Percentiles rank a stretch among this genome's conserved stretches.
phyloP scores from a whole-genome alignment of 106 monocot species.

The Apostasia shenzhenica region DNA sequence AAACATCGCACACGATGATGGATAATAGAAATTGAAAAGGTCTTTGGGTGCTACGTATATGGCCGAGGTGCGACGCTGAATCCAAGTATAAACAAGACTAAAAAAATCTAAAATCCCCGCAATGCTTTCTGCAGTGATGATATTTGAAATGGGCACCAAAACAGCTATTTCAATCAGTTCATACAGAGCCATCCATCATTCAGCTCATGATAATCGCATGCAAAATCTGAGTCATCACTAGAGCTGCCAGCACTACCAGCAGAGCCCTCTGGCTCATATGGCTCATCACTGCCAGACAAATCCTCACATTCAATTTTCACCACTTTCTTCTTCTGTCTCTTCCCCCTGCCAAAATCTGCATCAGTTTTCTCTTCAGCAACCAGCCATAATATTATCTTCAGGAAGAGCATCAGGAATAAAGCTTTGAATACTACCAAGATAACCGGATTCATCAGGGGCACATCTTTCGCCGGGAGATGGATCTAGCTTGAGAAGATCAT shows the following conservation, averaged over 20 bases:
- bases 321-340: slow-evolving; percentile 26
- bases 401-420: slow-evolving; percentile 21
- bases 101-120: no score
- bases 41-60: no score
- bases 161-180: no score
- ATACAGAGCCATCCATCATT: no score
- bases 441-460: slow-evolving; percentile 36
- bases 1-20: no score
- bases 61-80: no score
- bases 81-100: no score
- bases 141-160: no score
- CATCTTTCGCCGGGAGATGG: slow-evolving; percentile 32
- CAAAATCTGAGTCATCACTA: slow-evolving; percentile 7
- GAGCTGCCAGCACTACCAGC: neutral
- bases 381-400: slow-evolving; percentile 22
- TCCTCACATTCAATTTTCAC: slow-evolving; percentile 30
- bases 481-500: slow-evolving; percentile 36
- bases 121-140: no score
- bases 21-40: no score
- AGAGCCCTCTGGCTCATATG: slow-evolving; percentile 30
- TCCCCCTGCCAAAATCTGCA: slow-evolving; percentile 32
- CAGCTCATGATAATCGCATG: no score
- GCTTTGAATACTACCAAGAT: slow-evolving; percentile 47
- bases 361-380: neutral
- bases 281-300: slow-evolving; percentile 26